Evolutionary conservation across 176 grass and related monocot species (phyloP).

Genomic region (Carex kokanica): DNA sequence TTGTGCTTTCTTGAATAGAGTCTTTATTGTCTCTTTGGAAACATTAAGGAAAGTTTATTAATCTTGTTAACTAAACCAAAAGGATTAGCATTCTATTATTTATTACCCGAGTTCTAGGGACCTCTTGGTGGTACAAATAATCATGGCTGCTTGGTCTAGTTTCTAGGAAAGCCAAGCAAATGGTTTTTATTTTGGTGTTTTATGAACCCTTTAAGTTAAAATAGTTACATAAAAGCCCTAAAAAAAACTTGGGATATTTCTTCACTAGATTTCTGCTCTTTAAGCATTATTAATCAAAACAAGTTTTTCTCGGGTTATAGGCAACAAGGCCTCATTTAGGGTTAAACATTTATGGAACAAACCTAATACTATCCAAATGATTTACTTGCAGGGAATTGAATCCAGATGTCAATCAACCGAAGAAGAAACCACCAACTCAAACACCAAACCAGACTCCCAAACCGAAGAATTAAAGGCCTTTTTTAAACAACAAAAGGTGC

Average conservation of each 20-base stretch:
- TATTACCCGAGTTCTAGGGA: not conserved
- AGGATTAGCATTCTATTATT: not conserved
- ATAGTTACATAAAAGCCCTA: not conserved
- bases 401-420: slow-evolving; percentile 44
- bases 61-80: not conserved
- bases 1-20: slow-evolving; percentile 6
- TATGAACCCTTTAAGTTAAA: not conserved
- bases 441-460: slow-evolving; percentile 38
- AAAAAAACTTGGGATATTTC: not conserved
- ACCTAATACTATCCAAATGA: not conserved
- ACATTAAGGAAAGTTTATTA: not conserved
- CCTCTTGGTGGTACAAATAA: no score
- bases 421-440: slow-evolving; percentile 45
- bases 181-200: not conserved
- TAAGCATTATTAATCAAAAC: not conserved
- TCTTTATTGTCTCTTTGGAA: not conserved
- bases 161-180: not conserved
- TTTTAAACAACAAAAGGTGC: slow-evolving; percentile 57
- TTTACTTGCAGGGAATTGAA: slow-evolving; percentile 66
- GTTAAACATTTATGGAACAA: not conserved
- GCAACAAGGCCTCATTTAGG: not conserved
- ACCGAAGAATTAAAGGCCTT: slow-evolving; percentile 62
- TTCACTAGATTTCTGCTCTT: not conserved
- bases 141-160: not conserved
- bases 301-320: not conserved